Percentiles rank a stretch among this genome's conserved stretches.
phyloP scores from a whole-genome alignment of 805 yeast species.

The Kockiozyma suomiensis region DNA sequence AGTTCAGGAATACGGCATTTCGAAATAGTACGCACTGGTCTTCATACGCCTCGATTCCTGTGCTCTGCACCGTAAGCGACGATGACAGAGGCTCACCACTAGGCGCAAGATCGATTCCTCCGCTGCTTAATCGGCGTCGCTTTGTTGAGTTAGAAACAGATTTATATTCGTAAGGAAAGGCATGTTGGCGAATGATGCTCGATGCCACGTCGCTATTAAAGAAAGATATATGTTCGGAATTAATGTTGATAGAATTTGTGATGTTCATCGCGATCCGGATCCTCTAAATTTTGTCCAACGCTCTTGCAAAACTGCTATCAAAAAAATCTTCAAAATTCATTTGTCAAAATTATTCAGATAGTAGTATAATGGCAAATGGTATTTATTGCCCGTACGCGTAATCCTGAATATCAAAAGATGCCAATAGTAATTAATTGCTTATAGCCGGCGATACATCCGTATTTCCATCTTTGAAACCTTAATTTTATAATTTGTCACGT shows the following conservation, averaged over 20 bases:
- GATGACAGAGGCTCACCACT: not conserved
- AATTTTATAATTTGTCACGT: no score
- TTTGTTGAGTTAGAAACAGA: not conserved
- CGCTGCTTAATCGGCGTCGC: constrained; percentile 11
- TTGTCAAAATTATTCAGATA: not conserved
- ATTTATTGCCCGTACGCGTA: not conserved
- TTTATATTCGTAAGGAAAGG: constrained; percentile 8
- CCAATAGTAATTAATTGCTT: not conserved
- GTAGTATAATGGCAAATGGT: no score
- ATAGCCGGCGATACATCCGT: not conserved
- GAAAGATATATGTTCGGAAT: not conserved
- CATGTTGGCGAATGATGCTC: not conserved
- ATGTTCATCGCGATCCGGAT: constrained; percentile 2
- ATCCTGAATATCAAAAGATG: not conserved
- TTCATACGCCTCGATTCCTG: constrained; percentile 19
- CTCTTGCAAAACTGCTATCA: not conserved
- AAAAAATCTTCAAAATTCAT: not conserved
- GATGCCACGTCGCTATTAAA: not conserved
- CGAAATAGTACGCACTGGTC: constrained; percentile 16
- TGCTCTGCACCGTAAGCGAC: not conserved
- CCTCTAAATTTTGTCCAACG: not conserved
- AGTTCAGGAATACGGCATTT: not conserved
- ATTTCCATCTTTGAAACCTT: no score
- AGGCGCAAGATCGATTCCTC: not conserved
- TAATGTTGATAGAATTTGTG: not conserved